phyloP scores from a whole-genome alignment of 108 stramenopile species.

The Nannochloropsis oceanica region DNA sequence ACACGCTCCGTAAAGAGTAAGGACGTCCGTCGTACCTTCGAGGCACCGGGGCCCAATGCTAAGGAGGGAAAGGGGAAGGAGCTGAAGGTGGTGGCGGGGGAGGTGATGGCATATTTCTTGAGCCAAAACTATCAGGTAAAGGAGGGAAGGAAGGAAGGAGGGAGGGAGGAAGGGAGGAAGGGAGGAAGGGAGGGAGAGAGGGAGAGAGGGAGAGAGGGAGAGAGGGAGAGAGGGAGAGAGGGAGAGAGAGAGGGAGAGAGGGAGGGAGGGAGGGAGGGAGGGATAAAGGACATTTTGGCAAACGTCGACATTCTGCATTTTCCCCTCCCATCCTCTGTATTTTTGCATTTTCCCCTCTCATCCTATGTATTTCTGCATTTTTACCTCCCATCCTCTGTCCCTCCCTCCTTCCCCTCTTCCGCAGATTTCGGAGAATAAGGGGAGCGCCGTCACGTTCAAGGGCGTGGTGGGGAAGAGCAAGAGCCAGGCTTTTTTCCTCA shows the following conservation, averaged over 20 bases:
- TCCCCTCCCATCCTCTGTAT: too few relatives aligned
- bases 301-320: too few relatives aligned
- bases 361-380: too few relatives aligned
- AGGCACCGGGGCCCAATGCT: conserved; percentile 4
- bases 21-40: conserved; percentile 38
- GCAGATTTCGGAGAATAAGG: too few relatives aligned
- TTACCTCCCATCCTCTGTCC: too few relatives aligned
- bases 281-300: too few relatives aligned
- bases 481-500: conserved; percentile 74
- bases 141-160: neutral
- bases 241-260: too few relatives aligned
- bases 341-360: too few relatives aligned
- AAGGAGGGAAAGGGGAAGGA: conserved; percentile 32
- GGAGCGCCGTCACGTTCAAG: too few relatives aligned
- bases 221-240: too few relatives aligned
- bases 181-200: neutral
- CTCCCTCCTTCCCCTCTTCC: too few relatives aligned
- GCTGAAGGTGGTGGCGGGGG: conserved; percentile 64
- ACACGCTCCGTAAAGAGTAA: conserved; percentile 70
- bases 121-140: neutral
- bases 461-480: conserved; percentile 57
- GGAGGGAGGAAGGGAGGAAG: neutral
- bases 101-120: conserved; percentile 71
- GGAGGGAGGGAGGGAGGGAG: too few relatives aligned
- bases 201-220: neutral